Evolutionary conservation across 768 basidiomycete species (phyloP).

Genomic region (Favolaschia claudopus): DNA sequence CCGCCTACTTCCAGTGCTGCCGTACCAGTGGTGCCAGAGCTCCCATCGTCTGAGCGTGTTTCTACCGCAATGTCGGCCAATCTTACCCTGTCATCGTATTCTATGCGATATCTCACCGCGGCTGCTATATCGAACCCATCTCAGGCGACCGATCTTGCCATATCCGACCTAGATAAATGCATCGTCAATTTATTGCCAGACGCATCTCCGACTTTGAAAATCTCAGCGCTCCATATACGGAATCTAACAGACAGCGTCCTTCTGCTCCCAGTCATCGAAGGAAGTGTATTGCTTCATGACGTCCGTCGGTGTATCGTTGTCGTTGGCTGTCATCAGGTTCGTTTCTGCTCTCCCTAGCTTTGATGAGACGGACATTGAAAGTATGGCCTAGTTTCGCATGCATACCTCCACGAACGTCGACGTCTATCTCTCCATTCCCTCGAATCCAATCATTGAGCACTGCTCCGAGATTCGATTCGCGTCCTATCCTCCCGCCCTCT

Average conservation of each 20-base stretch:
- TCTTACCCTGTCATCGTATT: conserved; percentile 51
- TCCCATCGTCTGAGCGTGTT: not conserved
- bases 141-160: conserved; percentile 59
- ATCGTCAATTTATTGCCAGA: conserved; percentile 69
- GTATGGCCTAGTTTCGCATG: conserved; percentile 77
- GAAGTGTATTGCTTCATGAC: conserved; percentile 78
- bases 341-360: conserved; percentile 13
- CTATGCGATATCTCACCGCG: conserved; percentile 55
- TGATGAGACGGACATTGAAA: not conserved
- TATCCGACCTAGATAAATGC: conserved; percentile 73
- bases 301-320: conserved; percentile 69
- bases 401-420: conserved; percentile 72
- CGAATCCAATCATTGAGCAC: conserved; percentile 84
- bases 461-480: conserved; percentile 70
- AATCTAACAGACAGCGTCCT: conserved; percentile 67
- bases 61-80: conserved; percentile 33
- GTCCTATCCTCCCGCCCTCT: conserved; percentile 58
- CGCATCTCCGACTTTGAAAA: conserved; percentile 25
- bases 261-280: conserved; percentile 67
- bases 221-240: conserved; percentile 72
- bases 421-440: conserved; percentile 70
- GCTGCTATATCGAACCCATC: conserved; percentile 46
- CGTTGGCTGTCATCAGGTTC: conserved; percentile 84
- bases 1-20: conserved; percentile 15
- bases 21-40: conserved; percentile 4